Conservation (phyloP, 768 basidiomycete species). For the Floccularia luteovirens region DNA sequence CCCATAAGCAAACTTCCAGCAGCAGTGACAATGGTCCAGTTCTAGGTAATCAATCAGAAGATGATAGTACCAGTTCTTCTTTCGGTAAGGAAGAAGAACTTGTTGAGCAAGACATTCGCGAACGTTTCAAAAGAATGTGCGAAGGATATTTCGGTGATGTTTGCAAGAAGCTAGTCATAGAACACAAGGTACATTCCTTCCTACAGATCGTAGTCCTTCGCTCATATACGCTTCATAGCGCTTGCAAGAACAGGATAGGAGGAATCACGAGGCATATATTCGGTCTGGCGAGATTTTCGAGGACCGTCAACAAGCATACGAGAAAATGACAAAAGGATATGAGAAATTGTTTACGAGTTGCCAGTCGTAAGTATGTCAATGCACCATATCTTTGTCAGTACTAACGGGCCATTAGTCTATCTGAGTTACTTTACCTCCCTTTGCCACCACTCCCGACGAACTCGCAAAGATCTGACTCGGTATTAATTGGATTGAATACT, state of each 20-base stretch:
- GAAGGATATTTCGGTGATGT: constrained; percentile 91
- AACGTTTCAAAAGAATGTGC: constrained; percentile 88
- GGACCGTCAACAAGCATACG: constrained; percentile 96
- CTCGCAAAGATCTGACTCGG: constrained; percentile 76
- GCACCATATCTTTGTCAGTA: constrained; percentile 7
- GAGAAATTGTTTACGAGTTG: constrained; percentile 88
- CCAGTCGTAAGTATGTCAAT: constrained; percentile 54
- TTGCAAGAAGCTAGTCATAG: constrained; percentile 84
- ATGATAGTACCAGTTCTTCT: constrained; percentile 28
- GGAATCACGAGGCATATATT: constrained; percentile 98
- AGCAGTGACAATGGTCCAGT: constrained; percentile 50
- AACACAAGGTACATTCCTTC: constrained; percentile 64
- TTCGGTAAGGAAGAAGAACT: constrained; percentile 54
- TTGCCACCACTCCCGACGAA: constrained; percentile 80
- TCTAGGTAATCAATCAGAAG: constrained; percentile 27
- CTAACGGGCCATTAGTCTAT: constrained; percentile 44
- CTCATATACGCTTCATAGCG: constrained; percentile 39
- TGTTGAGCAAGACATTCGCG: constrained; percentile 79
- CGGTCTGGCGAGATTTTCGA: constrained; percentile 99
- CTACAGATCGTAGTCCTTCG: neutral
- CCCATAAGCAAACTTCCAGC: constrained; percentile 51
- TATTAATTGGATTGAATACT: constrained; percentile 56
- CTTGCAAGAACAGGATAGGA: constrained; percentile 92
- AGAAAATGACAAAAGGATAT: constrained; percentile 95
- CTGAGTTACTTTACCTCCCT: constrained; percentile 81